Evolutionary conservation across 495 filamentous ascomycete genomes (phyloP), one percentile per base, ranked within the genome.

Genomic region (Neurospora discreta): DNA sequence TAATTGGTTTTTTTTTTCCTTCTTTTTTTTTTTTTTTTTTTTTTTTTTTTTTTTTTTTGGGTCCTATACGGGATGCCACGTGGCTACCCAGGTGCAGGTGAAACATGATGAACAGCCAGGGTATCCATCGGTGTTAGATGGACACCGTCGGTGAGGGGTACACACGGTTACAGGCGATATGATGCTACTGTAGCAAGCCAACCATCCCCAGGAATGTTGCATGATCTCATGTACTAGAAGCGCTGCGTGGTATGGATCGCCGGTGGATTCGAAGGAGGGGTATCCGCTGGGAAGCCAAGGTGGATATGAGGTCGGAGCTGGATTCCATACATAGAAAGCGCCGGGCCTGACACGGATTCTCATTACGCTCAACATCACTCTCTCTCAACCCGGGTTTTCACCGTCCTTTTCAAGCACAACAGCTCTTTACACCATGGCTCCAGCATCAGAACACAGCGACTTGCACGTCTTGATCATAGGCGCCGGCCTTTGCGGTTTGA

Each of bases 401-500:
- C 26, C 5, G 26, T 30, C 6, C 52, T 33, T 60, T 60, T 13
- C 15, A 33, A 33, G 13, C 52, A 60, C 23, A 33, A 30, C 1
- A 60, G 15, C 18, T 60, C 6, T 13, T 33, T 7, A 33, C 0
- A 60, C 26, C 23, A 60, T 60, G 26, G 0, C 23, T 30, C 15
- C 0, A 5, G 23, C 20, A 5, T 23, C 26, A 58, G 23, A 8
- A 30, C 26, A 33, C 15, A 33, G 6, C 26, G 26, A 60, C 2
- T 33, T 60, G 52, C 69, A 67, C 39, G 73, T 80, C 11, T 33
- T 81, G 3, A 80, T 81, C 69, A 71, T 80, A 11, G 79, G 79
- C 18, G 75, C 72, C 44, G 82, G 82, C 6, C 75, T 81, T n/a
- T 75, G 77, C 7, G 82, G 81, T 16, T 76, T 83, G 20, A 73